A percentile compares a stretch with the other conserved stretches of the same genome.
These are phyloP conservation scores for Globisporangium viniferum DNA, from an alignment of 352 stramenopile species.

Conservation along the genomic window DNA sequence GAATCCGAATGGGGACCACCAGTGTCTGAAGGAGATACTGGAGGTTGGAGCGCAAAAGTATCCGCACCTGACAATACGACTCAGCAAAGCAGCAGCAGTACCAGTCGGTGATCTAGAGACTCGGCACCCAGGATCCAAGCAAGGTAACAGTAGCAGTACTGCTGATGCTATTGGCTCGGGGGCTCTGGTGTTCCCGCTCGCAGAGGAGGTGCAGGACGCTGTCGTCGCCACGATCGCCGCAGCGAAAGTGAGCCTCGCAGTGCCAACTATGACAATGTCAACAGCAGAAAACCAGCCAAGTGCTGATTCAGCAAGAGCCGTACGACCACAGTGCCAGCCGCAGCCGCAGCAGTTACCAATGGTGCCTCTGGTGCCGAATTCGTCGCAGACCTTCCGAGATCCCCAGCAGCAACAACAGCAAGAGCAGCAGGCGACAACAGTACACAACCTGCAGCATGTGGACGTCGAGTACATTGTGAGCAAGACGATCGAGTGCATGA, in stretches of 20 bases:
- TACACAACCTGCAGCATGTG: slow-evolving; percentile 30
- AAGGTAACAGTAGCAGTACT: not conserved
- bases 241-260: too few relatives aligned
- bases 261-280: too few relatives aligned
- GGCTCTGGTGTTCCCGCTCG: too few relatives aligned
- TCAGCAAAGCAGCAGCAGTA: not conserved
- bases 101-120: not conserved
- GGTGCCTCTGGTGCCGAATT: too few relatives aligned
- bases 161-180: too few relatives aligned
- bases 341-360: too few relatives aligned
- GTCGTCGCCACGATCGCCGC: too few relatives aligned
- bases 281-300: too few relatives aligned
- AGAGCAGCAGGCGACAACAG: not conserved
- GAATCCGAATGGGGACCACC: not conserved
- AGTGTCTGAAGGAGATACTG: not conserved
- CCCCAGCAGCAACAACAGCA: not conserved
- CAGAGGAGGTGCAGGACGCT: too few relatives aligned
- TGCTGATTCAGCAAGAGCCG: too few relatives aligned
- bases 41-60: slow-evolving; percentile 4
- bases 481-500: slow-evolving; percentile 66
- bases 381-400: not conserved
- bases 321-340: too few relatives aligned
- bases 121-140: not conserved
- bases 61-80: not conserved
- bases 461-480: slow-evolving; percentile 67